phyloP scores from a whole-genome alignment of 2,329 filamentous ascomycete genomes.

The Botrytis fragariae region DNA sequence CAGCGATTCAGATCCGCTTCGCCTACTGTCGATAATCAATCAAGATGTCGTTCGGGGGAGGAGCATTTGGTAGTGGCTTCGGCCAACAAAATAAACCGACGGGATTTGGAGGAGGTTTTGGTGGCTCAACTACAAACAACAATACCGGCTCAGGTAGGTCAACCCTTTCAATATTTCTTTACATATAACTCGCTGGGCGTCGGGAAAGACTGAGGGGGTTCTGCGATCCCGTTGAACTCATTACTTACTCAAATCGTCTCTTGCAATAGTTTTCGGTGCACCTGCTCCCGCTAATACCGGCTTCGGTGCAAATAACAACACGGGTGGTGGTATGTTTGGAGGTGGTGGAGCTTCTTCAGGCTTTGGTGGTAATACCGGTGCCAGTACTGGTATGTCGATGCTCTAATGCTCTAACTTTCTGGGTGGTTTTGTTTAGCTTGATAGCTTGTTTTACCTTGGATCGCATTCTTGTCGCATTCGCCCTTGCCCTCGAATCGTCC shows the following conservation, averaged over 20 bases:
- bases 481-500: conserved; percentile 16
- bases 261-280: conserved; percentile 44
- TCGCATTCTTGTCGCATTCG: conserved; percentile 19
- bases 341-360: conserved; percentile 34
- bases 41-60: conserved; percentile 42
- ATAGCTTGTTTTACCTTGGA: conserved; percentile 19
- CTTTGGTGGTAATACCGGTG: conserved; percentile 39
- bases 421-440: conserved; percentile 28
- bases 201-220: neutral
- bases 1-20: conserved; percentile 12
- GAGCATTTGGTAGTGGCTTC: conserved; percentile 50
- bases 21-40: conserved; percentile 21
- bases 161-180: conserved; percentile 25
- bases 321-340: conserved; percentile 41
- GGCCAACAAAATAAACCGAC: conserved; percentile 54
- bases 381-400: conserved; percentile 39
- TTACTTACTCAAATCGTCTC: conserved; percentile 39
- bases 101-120: conserved; percentile 59
- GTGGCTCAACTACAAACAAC: conserved; percentile 27
- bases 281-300: conserved; percentile 37
- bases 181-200: neutral
- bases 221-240: conserved; percentile 30
- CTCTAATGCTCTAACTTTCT: conserved; percentile 29
- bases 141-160: conserved; percentile 40
- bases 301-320: conserved; percentile 43